Percentiles rank a stretch among this genome's conserved stretches.
These are phyloP conservation scores for Fusarium sp. DNA, from an alignment of 2,329 filamentous ascomycete genomes.

Conservation along the genomic window DNA sequence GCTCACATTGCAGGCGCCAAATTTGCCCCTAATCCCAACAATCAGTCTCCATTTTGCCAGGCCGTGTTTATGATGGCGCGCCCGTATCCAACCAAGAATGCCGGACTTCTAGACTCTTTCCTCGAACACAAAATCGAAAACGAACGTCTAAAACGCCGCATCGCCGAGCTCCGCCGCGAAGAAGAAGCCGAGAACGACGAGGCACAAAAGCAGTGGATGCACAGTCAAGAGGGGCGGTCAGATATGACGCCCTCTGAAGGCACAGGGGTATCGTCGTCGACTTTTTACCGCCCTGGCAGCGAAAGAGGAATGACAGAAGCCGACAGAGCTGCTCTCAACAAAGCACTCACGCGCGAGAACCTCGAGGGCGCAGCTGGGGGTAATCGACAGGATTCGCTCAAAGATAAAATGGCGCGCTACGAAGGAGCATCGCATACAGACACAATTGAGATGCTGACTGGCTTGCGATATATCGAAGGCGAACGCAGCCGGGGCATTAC, in stretches of 20 bases:
- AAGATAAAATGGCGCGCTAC: constrained; percentile 87
- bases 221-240: constrained; percentile 70
- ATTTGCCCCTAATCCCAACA: constrained; percentile 73
- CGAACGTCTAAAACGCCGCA: constrained; percentile 85
- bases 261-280: constrained; percentile 55
- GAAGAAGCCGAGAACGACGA: constrained; percentile 85
- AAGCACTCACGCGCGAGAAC: constrained; percentile 83
- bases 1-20: constrained; percentile 84
- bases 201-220: constrained; percentile 72
- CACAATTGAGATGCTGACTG: constrained; percentile 93
- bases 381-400: constrained; percentile 80
- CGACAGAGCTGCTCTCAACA: constrained; percentile 75
- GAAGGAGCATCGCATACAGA: constrained; percentile 84
- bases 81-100: constrained; percentile 90
- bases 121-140: constrained; percentile 98
- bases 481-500: constrained; percentile 91
- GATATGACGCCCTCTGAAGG: constrained; percentile 68
- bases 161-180: constrained; percentile 87
- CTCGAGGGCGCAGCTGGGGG: constrained; percentile 79
- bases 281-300: constrained; percentile 56
- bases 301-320: constrained; percentile 73
- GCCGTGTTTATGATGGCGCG: constrained; percentile 95
- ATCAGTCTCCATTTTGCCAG: constrained; percentile 80
- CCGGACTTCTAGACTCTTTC: constrained; percentile 89
- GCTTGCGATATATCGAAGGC: constrained; percentile 87